A percentile compares a stretch with the other conserved stretches of the same genome.
These are phyloP conservation scores for Adenanthera pavonina DNA, from an alignment of 306 rosid genomes.

Conservation along the genomic window DNA sequence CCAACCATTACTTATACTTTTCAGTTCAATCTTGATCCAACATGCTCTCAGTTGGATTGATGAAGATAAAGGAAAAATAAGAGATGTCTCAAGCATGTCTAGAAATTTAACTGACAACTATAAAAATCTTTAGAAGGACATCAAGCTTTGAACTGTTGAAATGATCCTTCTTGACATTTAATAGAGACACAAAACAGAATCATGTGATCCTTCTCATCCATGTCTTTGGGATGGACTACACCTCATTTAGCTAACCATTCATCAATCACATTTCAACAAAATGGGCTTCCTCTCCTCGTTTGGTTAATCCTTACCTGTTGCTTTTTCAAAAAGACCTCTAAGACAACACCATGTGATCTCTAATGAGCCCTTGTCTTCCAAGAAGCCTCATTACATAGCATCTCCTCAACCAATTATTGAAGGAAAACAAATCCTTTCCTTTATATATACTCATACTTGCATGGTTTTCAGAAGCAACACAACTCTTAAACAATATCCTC, in stretches of 20 bases:
- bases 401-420: too few relatives aligned
- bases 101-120: not conserved
- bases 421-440: too few relatives aligned
- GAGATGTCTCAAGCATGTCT: not conserved
- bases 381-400: too few relatives aligned
- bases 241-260: not conserved
- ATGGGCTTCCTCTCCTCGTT: too few relatives aligned
- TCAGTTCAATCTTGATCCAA: not conserved
- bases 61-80: too few relatives aligned
- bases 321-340: too few relatives aligned
- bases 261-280: not conserved
- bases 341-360: too few relatives aligned
- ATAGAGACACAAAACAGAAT: not conserved
- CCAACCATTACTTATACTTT: too few relatives aligned
- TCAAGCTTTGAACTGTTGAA: not conserved
- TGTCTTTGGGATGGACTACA: not conserved
- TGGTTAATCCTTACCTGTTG: not conserved
- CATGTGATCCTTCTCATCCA: not conserved
- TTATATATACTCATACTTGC: too few relatives aligned
- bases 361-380: too few relatives aligned
- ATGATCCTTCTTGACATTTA: not conserved
- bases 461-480: not conserved
- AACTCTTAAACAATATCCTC: not conserved
- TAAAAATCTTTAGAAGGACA: not conserved
- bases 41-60: not conserved